A percentile compares a stretch with the other conserved stretches of the same genome.
phyloP scores from a whole-genome alignment of 1,284 basidiomycete genomes.

The Cutaneotrichosporon dermatis region DNA sequence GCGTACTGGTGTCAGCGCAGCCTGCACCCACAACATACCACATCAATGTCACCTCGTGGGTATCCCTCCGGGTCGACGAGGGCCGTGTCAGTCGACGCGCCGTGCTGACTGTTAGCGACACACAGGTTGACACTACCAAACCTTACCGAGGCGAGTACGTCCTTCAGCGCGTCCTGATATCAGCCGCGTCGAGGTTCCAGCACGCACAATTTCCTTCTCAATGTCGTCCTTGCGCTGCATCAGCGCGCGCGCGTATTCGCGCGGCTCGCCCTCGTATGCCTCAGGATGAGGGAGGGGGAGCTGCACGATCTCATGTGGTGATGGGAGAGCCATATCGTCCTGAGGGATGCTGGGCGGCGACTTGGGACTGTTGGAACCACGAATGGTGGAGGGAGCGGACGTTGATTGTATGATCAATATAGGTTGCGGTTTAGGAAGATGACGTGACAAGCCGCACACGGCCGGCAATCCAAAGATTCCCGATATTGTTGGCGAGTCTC shows the following conservation, averaged over 20 bases:
- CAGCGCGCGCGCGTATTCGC: conserved; percentile 43
- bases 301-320: conserved; percentile 20
- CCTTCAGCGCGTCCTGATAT: conserved; percentile 33
- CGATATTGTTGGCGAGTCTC: background rate
- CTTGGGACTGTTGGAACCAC: background rate
- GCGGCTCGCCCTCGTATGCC: conserved; percentile 40
- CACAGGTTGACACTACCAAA: background rate
- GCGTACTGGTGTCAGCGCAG: conserved; percentile 54
- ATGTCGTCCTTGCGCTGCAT: conserved; percentile 47
- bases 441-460: conserved; percentile 1
- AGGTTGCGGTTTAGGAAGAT: conserved; percentile 2
- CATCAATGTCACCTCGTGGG: conserved; percentile 67
- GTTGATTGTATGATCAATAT: too few relatives aligned
- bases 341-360: background rate
- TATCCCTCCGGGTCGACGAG: conserved; percentile 80
- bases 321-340: conserved; percentile 20
- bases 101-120: conserved; percentile 27
- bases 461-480: conserved; percentile 6
- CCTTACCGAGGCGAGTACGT: conserved; percentile 31
- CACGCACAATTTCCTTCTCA: conserved; percentile 40
- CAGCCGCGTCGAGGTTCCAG: background rate
- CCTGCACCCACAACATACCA: conserved; percentile 43
- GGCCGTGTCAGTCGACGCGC: conserved; percentile 52
- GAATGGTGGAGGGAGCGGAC: background rate
- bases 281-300: conserved; percentile 41